Base-by-base conservation (phyloP, 1,284 basidiomycete genomes). In the Sutorius eximius region DNA sequence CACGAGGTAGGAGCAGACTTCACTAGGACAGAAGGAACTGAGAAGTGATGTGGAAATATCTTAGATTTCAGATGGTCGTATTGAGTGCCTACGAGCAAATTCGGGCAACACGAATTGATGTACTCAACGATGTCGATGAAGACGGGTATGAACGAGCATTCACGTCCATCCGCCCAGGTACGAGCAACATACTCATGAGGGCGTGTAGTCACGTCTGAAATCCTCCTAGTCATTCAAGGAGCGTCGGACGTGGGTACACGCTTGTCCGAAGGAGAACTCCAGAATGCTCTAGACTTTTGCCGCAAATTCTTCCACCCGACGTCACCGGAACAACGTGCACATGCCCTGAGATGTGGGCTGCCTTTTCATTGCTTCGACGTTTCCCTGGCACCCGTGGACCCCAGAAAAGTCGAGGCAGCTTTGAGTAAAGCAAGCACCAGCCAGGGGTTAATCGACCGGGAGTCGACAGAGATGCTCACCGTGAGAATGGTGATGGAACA, bases 231-330 rank as follows among this genome's bases (percentile, higher is more conserved):
- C 27, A 89, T 90, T 36, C 88, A 89, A 70, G 87, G 87, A 9
- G 84, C 82, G 42, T 82, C 82, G 1, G 88, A 89, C 59, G 82
- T 89, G 78, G 88, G 88, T 13, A 73, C 75, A 32, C 78, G 77
- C 16, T 76, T 90, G 29, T 86, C 85, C 2, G 87, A 87, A 68
- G 76, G 74, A 47, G 89, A 91, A 66, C 76, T 91, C 2, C 83
- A 89, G 60, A 78, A 75, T 49, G 82, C 82, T 6, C 73, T 85
- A 3, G 81, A 85, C 61, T 85, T 85, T 63, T 84, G 82, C 58
- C 75, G 80, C 36, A 80, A 79, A 55, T 72, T 82, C 20, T 82
- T 82, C 67, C 77, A 77, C 54, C 82, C 82, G n/a, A 82, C 79
- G 5, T 72, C 76, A 22, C 80, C 80, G 8, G 82, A 81, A 55